phyloP scores from a whole-genome alignment of 1,284 basidiomycete genomes.

The Sporisorium sorghi region DNA sequence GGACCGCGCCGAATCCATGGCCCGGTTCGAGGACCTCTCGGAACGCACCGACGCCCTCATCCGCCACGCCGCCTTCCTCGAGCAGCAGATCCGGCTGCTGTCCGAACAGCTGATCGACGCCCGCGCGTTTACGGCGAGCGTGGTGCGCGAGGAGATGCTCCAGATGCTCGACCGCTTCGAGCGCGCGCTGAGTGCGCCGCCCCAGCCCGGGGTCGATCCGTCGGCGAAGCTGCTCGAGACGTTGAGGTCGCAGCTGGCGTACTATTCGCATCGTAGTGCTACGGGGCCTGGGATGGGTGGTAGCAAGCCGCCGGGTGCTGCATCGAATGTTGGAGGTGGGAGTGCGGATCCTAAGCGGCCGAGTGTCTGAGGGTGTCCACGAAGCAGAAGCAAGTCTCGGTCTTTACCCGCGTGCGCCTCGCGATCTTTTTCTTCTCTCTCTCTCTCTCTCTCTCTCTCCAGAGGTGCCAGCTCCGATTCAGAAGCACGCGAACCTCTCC shows the following conservation, averaged over 20 bases:
- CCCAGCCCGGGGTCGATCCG: constrained; percentile 26
- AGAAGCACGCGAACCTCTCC: not conserved
- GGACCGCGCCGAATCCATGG: constrained; percentile 37
- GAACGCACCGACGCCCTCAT: constrained; percentile 66
- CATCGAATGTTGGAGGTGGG: not conserved
- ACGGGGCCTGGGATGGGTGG: no score
- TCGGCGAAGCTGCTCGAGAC: constrained; percentile 26
- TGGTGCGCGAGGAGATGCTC: constrained; percentile 41
- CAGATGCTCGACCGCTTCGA: constrained; percentile 44
- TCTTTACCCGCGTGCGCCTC: no score
- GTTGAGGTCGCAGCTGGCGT: constrained; percentile 27
- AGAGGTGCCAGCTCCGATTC: not conserved
- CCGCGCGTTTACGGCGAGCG: constrained; percentile 22
- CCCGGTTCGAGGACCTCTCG: constrained; percentile 58
- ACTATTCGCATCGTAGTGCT: constrained; percentile 24
- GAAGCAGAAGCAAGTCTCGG: no score
- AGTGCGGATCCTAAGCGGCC: constrained; percentile 18
- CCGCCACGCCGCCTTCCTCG: constrained; percentile 62
- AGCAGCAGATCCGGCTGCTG: constrained; percentile 55
- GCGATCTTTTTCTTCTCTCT: no score
- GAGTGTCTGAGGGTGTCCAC: constrained; percentile 7
- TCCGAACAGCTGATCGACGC: constrained; percentile 54
- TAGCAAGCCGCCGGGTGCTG: no score
- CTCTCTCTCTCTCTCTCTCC: not conserved
- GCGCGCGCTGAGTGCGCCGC: constrained; percentile 21